Conservation (phyloP, 1,284 basidiomycete genomes). For the Mrakiaceae sp. region DNA sequence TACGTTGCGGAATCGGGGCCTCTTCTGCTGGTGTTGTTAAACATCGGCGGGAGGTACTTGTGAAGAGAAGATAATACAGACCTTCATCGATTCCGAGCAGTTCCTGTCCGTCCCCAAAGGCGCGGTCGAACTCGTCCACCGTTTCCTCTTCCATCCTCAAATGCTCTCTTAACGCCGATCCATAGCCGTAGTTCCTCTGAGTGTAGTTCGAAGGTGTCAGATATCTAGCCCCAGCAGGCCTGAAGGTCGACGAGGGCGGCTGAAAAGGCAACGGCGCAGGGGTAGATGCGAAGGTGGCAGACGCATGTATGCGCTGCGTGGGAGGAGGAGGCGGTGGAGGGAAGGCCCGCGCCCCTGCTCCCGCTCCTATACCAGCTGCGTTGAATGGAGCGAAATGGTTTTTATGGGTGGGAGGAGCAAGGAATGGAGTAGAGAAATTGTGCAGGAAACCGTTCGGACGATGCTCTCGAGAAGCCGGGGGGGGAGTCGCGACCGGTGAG, state of each 20-base stretch:
- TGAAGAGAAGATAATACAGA: background rate
- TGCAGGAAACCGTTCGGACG: too few relatives aligned
- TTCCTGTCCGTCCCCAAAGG: constrained; percentile 9
- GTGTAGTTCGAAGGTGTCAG: background rate
- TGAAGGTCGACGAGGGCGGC: background rate
- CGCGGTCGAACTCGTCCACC: constrained; percentile 13
- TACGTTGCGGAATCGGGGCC: too few relatives aligned
- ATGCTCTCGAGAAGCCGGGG: too few relatives aligned
- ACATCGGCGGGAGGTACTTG: too few relatives aligned
- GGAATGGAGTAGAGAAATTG: too few relatives aligned
- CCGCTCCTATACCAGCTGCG: too few relatives aligned
- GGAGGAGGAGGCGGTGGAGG: background rate
- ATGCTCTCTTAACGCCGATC: background rate
- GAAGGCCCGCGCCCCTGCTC: background rate
- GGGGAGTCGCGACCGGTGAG: background rate
- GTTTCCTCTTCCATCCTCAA: background rate
- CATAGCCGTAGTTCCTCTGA: background rate
- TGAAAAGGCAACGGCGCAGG: background rate
- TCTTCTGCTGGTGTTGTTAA: too few relatives aligned
- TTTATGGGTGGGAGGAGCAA: too few relatives aligned
- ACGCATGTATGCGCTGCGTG: background rate
- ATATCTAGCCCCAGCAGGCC: background rate
- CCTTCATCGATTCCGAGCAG: background rate
- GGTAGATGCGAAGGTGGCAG: background rate
- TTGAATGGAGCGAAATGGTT: too few relatives aligned